Conservation (phyloP, 805 yeast species). For the Pichia thaimueangensis region DNA sequence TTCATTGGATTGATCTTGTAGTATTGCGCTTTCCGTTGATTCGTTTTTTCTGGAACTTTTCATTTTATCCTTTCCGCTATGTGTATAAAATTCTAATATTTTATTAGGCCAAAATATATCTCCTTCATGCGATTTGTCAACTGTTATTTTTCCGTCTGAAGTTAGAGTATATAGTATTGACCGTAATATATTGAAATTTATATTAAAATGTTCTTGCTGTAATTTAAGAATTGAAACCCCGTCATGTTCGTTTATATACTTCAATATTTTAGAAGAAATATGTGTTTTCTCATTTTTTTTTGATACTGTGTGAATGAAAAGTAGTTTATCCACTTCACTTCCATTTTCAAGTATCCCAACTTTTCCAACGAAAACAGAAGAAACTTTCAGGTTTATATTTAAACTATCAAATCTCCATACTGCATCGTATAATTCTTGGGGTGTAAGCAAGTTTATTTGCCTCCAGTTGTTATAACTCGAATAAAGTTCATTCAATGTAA, state of each 20-base stretch:
- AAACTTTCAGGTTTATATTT: conserved; percentile 14
- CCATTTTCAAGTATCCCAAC: conserved; percentile 26
- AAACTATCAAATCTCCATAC: conserved; percentile 24
- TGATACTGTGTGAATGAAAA: conserved; percentile 23
- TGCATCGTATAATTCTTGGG: conserved; percentile 60
- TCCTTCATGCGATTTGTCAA: conserved; percentile 28
- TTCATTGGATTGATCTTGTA: neutral
- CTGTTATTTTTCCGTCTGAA: conserved; percentile 21
- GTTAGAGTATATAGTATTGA: conserved; percentile 22
- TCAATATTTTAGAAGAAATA: conserved; percentile 19
- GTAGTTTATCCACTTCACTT: neutral
- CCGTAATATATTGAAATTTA: conserved; percentile 27
- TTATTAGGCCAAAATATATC: conserved; percentile 26
- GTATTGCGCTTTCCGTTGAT: too few relatives aligned
- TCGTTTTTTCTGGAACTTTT: too few relatives aligned
- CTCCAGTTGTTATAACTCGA: conserved; percentile 59
- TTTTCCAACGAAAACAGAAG: conserved; percentile 54
- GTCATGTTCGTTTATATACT: conserved; percentile 13
- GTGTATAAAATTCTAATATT: conserved; percentile 12
- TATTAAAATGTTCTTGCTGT: conserved; percentile 26
- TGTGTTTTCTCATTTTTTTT: conserved; percentile 21
- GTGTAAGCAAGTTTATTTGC: conserved; percentile 61
- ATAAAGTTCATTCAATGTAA: conserved; percentile 57
- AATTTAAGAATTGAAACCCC: conserved; percentile 27
- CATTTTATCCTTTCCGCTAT: too few relatives aligned